Evolutionary conservation across 352 stramenopile species (phyloP), one percentile per base, ranked within the genome.

Genomic region (Bremia lactucae): DNA sequence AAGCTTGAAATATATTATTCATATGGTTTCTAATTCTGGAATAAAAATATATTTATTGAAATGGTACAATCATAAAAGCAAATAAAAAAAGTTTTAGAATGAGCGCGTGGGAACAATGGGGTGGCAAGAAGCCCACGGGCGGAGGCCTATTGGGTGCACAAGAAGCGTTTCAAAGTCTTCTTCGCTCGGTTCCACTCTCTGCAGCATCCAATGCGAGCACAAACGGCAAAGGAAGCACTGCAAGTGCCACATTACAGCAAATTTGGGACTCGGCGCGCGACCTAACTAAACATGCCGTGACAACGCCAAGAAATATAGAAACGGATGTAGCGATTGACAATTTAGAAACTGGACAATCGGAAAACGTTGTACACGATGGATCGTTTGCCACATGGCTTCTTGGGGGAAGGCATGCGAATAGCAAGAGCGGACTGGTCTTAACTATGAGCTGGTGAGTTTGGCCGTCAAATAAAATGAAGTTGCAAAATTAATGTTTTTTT

Each of bases 101-200:
- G 54, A 82, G 69, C 42, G 71, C 74, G 14, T 84, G 71, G 71
- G 74, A 87, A 44, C 68, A 83, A 53, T 87, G 74, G 74, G 74
- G 68, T 22, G 55, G 55, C 40, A 87, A 84, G 67, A 71, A 72
- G 31, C 65, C 71, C 2, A 40, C 65, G 25, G 42, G 42, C 6
- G 44, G 52, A 33, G 54, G 43, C 10, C 29, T 74, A 2, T 52
- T 67, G 33, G 55, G 45, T 22, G 62, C 69, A 4, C 56, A 69
- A 25, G 66, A 79, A 26, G 69, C 63, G 0, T 78, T 86, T 45
- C 56, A 80, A 25, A 70, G 44, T 23, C 45, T 84, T 0, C 29
- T 83, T 21, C 57, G 62, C n/a, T 52, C 39, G 5, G 80, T 67
- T 5, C 67, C 71, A 19, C 39, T 84, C 10, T 77, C 65, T 5